Base-by-base conservation (phyloP, 371 early-diverging fungal species). In the Racocetra persica region DNA sequence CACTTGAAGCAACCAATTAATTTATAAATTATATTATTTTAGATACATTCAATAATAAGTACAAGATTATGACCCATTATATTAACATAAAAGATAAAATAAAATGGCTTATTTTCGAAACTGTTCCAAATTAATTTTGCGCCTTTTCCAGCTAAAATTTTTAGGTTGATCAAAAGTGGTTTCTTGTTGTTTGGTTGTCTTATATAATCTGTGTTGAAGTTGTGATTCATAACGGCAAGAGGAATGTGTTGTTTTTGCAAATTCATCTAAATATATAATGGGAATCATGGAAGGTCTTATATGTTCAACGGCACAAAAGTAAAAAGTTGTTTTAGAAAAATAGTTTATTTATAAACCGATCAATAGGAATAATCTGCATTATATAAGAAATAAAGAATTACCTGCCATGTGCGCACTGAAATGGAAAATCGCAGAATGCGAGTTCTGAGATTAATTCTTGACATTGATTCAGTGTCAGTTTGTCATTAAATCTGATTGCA, bases 401-500 rank as follows among this genome's bases (percentile, higher is more conserved):
- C 81, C 81, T 77, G 24, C 92, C 92, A 83, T 92, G 92, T 14
- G 91, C 92, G 81, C 92, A 92, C 62, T 92, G 92, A 82, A 92
- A 92, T n/a, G 92, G 92, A 77, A 88, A 91, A 4, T 65, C 82
- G 67, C 94, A 93, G 1, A 82, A 67, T 0, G 91, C 81, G 16
- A 95, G 80, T 18, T 87, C 82, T 6, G 82, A 62, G 2, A 94
- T 84, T n/a, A 95, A 76, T 16, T 80, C 71, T 65, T 83, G 76
- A 81, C 94, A 94, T 77, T 91, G 83, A 0, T 84, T 82, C 10
- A 79, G 13, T 0, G 85, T 82, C 2, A 95, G 84, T 24, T 73
- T 78, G 54, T 93, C 92, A 65, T 94, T 94, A 82, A 94, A 94
- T 93, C 91, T 94, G 49, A 95, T 92, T 2, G 95, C 94, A 52